A percentile compares a stretch with the other conserved stretches of the same genome.
Conservation (phyloP, 129 eudicot genomes). For the Artemisia annua region DNA sequence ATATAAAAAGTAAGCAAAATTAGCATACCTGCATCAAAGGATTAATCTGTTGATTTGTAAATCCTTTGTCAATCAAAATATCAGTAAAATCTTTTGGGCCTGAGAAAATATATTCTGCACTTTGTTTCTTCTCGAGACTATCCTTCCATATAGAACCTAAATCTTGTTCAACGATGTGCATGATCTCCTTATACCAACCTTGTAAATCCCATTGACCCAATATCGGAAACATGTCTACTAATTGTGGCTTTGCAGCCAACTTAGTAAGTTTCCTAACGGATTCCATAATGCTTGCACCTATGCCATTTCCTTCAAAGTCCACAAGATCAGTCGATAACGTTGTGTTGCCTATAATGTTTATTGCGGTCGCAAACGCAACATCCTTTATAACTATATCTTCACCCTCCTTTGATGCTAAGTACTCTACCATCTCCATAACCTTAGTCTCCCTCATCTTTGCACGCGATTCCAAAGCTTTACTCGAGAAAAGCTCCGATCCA, state of each 20-base stretch:
- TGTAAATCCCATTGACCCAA: slow-evolving; percentile 37
- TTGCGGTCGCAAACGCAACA: slow-evolving; percentile 30
- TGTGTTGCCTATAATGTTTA: slow-evolving; percentile 36
- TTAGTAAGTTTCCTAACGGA: slow-evolving; percentile 21
- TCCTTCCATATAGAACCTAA: slow-evolving; percentile 34
- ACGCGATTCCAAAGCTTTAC: slow-evolving; percentile 34
- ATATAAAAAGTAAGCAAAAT: not conserved
- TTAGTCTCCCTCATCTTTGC: slow-evolving; percentile 20
- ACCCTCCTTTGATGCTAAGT: slow-evolving; percentile 29
- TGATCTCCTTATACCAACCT: slow-evolving; percentile 29
- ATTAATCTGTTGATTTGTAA: slow-evolving; percentile 30
- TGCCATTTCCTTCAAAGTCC: slow-evolving; percentile 30
- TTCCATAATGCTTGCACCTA: slow-evolving; percentile 15
- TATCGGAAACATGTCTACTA: slow-evolving; percentile 38
- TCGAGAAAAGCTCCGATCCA: slow-evolving; percentile 37
- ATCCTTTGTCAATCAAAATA: slow-evolving; percentile 32
- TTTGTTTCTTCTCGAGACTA: slow-evolving; percentile 23
- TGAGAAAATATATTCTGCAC: not conserved
- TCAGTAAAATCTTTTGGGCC: slow-evolving; percentile 24
- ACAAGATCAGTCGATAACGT: slow-evolving; percentile 35
- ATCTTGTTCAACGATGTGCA: slow-evolving; percentile 10
- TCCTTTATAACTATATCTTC: slow-evolving; percentile 23
- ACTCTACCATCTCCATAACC: slow-evolving; percentile 35
- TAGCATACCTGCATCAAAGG: slow-evolving; percentile 20
- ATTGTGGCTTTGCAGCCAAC: slow-evolving; percentile 25